Base-by-base conservation (phyloP, 805 yeast genomes). In the Wickerhamiella dianesei region DNA sequence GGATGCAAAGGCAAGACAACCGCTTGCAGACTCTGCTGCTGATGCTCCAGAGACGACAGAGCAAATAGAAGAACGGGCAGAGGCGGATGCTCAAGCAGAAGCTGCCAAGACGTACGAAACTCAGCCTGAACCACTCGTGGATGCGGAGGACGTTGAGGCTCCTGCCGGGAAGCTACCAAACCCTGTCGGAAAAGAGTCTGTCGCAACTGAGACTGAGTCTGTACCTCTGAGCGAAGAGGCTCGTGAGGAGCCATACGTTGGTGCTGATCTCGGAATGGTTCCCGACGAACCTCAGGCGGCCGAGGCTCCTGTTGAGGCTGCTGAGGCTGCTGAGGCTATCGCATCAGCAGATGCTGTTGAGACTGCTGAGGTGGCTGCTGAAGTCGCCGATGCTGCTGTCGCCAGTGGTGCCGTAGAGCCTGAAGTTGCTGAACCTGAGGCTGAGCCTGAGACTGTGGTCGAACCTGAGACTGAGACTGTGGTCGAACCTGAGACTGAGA, bases 231-330 rank as follows among this genome's bases (percentile, higher is more conserved):
- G 32, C 12, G 32, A 25, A 25, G 32, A 25, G 12, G 32, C 32
- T 12, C 32, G 32, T 25, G 9, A 25, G 32, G 32, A 25, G 32
- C 32, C 32, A 25, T 25, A 25, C 12, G 32, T 25, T 25, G 32
- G 32, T 25, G 32, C 32, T 12, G 32, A 25, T 12, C 32, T 25
- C 12, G 32, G 32, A 6, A 12, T 12, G 6, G 32, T 25, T 25
- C 32, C 32, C 32, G 32, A 25, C 32, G 32, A 25, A 6, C 32
- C 12, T 25, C 9, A 6, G 9, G 32, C 6, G 32, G 32, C 6
- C 9, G 40, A 16, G 9, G 21, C 21, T 12, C 41, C n/a, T 12
- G 29, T 37, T 16, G 54, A 53, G 48, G 48, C 35, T 3, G 44
- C 19, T 9, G 43, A 32, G 18, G 43, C 45, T 14, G 39, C 21